Evolutionary conservation across 768 basidiomycete species (phyloP), one percentile per base, ranked within the genome.

Genomic region (Boletus reticuloceps): DNA sequence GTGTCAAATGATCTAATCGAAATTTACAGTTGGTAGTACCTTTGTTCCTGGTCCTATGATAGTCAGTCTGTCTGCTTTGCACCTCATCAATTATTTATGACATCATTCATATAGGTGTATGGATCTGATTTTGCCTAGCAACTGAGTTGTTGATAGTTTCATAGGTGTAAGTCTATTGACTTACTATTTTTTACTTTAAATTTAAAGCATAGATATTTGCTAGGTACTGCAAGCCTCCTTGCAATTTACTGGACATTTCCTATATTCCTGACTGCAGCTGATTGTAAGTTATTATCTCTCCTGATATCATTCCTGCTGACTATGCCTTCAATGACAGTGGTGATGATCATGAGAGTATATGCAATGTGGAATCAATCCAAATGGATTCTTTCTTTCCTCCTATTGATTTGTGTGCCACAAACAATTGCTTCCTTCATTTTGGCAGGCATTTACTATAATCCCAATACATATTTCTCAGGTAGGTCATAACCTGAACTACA

Each of bases 161-260:
- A 20, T 22, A 61, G 60, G 8, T 61, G 60, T 59, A 58, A 59
- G 60, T 17, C 2, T 14, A 22, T 22, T 13, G 14, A 22, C 31
- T 38, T 4, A 14, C 10, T 49, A 1, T 19, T 32, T 11, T 8
- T 16, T 31, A 42, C 7, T 7, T 9, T 12, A 4, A 22, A 12
- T 32, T 4, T 32, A 22, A n/a, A 6, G 14, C 14, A 19, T 32
- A 1, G 19, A 22, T 12, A 34, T 32, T 22, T 13, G 6, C 16
- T 41, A 50, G 50, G 50, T 32, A 22, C 19, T 14, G 50, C 13
- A 19, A 11, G 20, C 13, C 12, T 6, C 8, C 11, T 31, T 25
- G 10, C 17, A 12, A 31, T 14, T 27, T 16, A 20, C 36, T 49
- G 48, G 47, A 41, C 8, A 6, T 9, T 19, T 11, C n/a, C 1